Evolutionary conservation across 345 rosid genomes (phyloP), one percentile per base, ranked within the genome.

Genomic region (Microcos paniculata): DNA sequence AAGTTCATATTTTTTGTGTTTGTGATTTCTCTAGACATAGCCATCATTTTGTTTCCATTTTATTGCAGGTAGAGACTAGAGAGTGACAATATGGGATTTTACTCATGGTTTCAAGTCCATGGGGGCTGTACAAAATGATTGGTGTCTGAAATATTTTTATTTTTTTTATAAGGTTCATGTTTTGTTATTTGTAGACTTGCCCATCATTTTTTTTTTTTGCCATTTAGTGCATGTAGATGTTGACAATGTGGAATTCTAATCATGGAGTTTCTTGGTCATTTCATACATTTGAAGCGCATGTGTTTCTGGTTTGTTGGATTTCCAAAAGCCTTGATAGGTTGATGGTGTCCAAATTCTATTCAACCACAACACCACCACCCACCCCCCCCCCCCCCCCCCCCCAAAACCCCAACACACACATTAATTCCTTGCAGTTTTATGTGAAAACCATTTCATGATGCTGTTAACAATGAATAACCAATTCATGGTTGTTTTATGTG

Each of bases 1-100:
- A 80, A 78, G 82, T 42, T 78, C 12, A 26, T n/a, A 4, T 57
- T n/a, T n/a, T 23, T 57, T 49, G 31, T 57, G 26, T n/a, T n/a
- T n/a, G 33, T 72, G 35, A 13, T 48, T 66, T 43, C n/a, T 51
- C 24, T 24, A 42, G 24, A 46, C 30, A 71, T 71, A 15, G 49
- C 75, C 53, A 38, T 48, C 35, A 56, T 30, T 68, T 68, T 62
- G 69, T 33, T 63, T 62, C 35, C 31, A 38, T 69, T 65, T 8
- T 64, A 23, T 64, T 21, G 48, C 23, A 19, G 19, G 49, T 61
- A 57, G 40, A 43, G 58, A 64, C 38, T 61, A 57, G 40, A 43
- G 58, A 64, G n/a, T 78, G 63, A 51, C 19, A 33, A 11, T 76
- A 68, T 33, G 42, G 65, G 8, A 18, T 49, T 68, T 73, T 49